Conservation (phyloP, 2,329 filamentous ascomycete species). For the Clarireedia paspali region DNA sequence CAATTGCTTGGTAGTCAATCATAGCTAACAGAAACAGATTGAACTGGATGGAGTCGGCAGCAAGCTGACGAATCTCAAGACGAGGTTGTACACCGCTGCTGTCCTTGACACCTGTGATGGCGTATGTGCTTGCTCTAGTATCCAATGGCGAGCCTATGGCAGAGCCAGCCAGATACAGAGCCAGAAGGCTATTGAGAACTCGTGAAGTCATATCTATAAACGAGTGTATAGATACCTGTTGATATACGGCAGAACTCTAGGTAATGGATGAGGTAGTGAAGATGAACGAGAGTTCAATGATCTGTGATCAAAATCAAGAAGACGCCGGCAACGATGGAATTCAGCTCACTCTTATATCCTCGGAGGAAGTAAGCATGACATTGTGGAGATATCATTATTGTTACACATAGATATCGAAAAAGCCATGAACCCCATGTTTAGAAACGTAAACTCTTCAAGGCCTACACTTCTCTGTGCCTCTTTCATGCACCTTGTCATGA, state of each 20-base stretch:
- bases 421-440: background rate
- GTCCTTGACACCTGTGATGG: constrained; percentile 3
- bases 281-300: no score
- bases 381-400: background rate
- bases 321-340: background rate
- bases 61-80: constrained; percentile 59
- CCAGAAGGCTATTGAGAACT: background rate
- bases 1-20: constrained; percentile 56
- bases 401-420: background rate
- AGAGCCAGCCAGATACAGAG: background rate
- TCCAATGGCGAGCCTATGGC: background rate
- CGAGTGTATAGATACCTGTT: background rate
- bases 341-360: background rate
- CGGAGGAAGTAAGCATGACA: background rate
- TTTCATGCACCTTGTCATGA: background rate
- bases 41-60: constrained; percentile 53
- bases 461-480: background rate
- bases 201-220: background rate
- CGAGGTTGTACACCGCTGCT: constrained; percentile 33
- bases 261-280: no score
- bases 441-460: background rate
- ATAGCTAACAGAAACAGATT: constrained; percentile 70
- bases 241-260: no score
- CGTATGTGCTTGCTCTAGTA: background rate
- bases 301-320: no score